A percentile compares a stretch with the other conserved stretches of the same genome.
Evolutionary conservation across 1,284 basidiomycete genomes (phyloP).

Genomic region (Phenoliferia sp.): DNA sequence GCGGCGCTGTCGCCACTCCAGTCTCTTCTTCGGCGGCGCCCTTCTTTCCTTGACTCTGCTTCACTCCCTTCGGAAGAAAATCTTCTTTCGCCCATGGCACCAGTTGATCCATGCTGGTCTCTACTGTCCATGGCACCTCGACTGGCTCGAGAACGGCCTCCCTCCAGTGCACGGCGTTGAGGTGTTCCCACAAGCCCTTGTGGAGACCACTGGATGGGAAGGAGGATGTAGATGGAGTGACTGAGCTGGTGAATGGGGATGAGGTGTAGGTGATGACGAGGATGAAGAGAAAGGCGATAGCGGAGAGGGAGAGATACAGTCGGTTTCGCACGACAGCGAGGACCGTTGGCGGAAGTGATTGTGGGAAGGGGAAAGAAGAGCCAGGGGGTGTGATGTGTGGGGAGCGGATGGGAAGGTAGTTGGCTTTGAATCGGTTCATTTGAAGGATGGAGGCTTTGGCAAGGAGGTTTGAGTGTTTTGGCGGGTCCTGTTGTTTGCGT

Average conservation of each 20-base stretch:
- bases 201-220: conserved; percentile 12
- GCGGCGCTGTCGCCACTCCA: background rate
- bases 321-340: background rate
- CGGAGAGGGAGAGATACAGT: background rate
- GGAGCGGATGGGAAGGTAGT: background rate
- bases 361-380: background rate
- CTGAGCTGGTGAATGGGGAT: background rate
- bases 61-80: conserved; percentile 9
- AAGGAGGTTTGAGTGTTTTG: too few relatives aligned
- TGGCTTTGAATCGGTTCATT: background rate
- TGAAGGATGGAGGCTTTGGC: too few relatives aligned
- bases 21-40: background rate
- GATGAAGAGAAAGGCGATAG: conserved; percentile 7
- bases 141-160: conserved; percentile 16
- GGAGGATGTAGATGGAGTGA: background rate
- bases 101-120: conserved; percentile 2
- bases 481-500: too few relatives aligned
- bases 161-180: conserved; percentile 14
- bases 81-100: conserved; percentile 14
- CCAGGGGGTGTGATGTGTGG: background rate
- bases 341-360: background rate
- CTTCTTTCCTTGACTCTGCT: background rate
- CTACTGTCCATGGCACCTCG: conserved; percentile 4
- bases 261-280: background rate
- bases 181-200: conserved; percentile 5